Percentiles rank a stretch among this genome's conserved stretches.
Conservation (phyloP, 225 moss, liverwort and hornwort genomes). For the Rhytidiadelphus loreus region DNA sequence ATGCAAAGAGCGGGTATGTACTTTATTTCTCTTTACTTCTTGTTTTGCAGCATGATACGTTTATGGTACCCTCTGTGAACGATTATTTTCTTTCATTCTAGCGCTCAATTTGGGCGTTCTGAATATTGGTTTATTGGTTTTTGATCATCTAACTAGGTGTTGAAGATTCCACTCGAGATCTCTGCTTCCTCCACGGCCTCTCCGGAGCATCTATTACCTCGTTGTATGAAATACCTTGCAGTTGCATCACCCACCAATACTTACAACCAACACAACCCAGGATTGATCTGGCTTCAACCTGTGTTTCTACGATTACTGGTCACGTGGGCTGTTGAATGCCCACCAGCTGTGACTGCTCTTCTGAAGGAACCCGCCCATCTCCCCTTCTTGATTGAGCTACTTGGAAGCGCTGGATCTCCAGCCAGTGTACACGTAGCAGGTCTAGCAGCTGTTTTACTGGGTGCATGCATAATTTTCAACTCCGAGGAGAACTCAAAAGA, state of each 20-base stretch:
- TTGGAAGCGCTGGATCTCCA: constrained; percentile 61
- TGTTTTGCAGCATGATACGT: background rate
- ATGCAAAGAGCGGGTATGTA: constrained; percentile 85
- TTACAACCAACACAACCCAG: constrained; percentile 39
- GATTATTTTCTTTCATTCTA: background rate
- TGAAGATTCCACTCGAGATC: constrained; percentile 85
- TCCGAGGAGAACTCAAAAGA: constrained; percentile 53
- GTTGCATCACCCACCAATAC: constrained; percentile 61
- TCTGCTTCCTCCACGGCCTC: constrained; percentile 59
- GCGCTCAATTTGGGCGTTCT: background rate
- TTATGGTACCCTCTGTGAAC: background rate
- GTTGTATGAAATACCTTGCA: constrained; percentile 88
- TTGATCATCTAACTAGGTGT: constrained; percentile 53
- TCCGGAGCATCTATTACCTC: constrained; percentile 84
- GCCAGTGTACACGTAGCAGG: constrained; percentile 96
- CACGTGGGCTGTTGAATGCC: constrained; percentile 91
- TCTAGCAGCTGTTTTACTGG: constrained; percentile 78
- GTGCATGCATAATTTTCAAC: constrained; percentile 80
- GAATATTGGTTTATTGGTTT: background rate
- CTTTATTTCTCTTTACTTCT: background rate
- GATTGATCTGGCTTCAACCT: constrained; percentile 88
- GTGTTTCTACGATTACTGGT: constrained; percentile 81
- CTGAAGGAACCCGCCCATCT: constrained; percentile 77
- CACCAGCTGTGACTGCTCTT: constrained; percentile 72
- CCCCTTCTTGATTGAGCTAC: constrained; percentile 81